Conservation (phyloP, 2,329 filamentous ascomycete species). For the Simplicillium sp. region DNA sequence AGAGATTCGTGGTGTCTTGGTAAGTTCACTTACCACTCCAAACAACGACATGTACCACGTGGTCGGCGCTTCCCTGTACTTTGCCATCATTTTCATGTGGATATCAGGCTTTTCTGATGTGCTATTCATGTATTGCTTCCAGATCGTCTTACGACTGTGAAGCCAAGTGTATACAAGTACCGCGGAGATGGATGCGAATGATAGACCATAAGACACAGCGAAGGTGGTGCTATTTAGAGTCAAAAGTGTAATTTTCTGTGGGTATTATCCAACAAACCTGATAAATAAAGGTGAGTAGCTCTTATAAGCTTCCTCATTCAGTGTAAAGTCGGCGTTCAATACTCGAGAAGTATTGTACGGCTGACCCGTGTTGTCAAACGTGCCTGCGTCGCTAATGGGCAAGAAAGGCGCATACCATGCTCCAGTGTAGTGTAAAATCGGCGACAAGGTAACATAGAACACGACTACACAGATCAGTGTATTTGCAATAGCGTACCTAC, state of each 20-base stretch:
- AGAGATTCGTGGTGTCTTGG: neutral
- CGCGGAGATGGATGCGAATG: conserved; percentile 61
- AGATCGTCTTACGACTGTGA: conserved; percentile 58
- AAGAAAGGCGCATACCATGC: conserved; percentile 56
- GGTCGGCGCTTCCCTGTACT: conserved; percentile 52
- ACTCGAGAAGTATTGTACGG: conserved; percentile 57
- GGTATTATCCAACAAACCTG: conserved; percentile 22
- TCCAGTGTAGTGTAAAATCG: conserved; percentile 55
- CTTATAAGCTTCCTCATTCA: conserved; percentile 55
- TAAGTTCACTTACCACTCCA: conserved; percentile 30
- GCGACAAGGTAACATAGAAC: conserved; percentile 53
- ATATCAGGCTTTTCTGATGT: conserved; percentile 51
- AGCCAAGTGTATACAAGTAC: conserved; percentile 60
- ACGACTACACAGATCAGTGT: conserved; percentile 57
- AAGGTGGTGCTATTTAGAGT: conserved; percentile 51
- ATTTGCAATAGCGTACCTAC: conserved; percentile 62
- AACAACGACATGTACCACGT: conserved; percentile 57
- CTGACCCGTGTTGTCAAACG: conserved; percentile 61
- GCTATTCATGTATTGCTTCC: conserved; percentile 50
- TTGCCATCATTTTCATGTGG: conserved; percentile 55
- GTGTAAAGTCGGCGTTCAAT: conserved; percentile 49
- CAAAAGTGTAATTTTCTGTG: no score
- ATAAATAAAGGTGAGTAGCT: conserved; percentile 60
- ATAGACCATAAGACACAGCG: conserved; percentile 59
- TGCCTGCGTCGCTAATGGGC: conserved; percentile 60